Conservation (phyloP, 345 rosid species). For the Acer yangbiense region DNA sequence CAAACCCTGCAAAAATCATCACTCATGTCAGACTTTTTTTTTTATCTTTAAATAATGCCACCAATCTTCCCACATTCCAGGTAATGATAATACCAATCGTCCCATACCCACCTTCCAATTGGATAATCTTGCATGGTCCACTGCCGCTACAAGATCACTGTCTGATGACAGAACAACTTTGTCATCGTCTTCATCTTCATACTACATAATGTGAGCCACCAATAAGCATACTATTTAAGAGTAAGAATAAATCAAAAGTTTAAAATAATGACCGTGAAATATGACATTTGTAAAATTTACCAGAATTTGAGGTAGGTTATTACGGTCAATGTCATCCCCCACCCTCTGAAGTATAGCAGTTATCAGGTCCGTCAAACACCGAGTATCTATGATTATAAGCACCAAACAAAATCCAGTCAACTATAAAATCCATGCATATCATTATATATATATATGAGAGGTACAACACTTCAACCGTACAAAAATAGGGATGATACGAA, state of each 20-base stretch:
- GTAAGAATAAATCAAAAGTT: conserved; percentile 4
- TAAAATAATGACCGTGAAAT: neutral
- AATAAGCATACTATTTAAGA: conserved; percentile 17
- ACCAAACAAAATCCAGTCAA: conserved; percentile 18
- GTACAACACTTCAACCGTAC: neutral
- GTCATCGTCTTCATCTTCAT: conserved; percentile 96
- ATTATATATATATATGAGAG: neutral
- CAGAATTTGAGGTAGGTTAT: conserved; percentile 82
- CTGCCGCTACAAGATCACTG: conserved; percentile 78
- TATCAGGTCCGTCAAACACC: conserved; percentile 73
- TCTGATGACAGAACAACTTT: conserved; percentile 90
- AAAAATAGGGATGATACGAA: no score
- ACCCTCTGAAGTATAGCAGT: conserved; percentile 88
- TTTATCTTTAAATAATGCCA: neutral
- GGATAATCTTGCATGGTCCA: conserved; percentile 86
- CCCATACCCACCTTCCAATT: conserved; percentile 78
- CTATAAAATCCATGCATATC: neutral
- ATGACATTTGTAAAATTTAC: conserved; percentile 37
- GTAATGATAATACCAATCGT: neutral
- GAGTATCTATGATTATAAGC: conserved; percentile 54
- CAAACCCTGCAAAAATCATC: conserved; percentile 63
- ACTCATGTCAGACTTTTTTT: neutral
- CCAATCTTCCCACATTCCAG: neutral
- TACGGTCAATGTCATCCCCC: conserved; percentile 79
- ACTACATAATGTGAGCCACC: conserved; percentile 43